These are phyloP conservation scores for Eurotiales sp. DNA, from an alignment of 2,329 filamentous ascomycete genomes.

Conservation along the genomic window DNA sequence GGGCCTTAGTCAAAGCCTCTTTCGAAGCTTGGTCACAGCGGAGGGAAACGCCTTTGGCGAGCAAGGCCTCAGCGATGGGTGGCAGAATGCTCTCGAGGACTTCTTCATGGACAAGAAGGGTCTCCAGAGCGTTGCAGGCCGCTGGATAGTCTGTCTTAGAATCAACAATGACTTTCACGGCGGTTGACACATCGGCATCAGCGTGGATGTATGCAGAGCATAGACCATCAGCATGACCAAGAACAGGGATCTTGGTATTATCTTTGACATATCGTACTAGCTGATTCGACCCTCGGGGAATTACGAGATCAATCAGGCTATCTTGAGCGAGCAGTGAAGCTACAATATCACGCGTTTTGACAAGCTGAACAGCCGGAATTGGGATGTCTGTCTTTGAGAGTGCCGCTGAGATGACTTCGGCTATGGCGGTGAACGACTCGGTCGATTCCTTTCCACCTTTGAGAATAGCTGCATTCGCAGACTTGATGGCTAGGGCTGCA, in stretches of 20 bases:
- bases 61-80: slow-evolving; percentile 66
- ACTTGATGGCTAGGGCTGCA: slow-evolving; percentile 91
- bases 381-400: slow-evolving; percentile 72
- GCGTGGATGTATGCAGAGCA: slow-evolving; percentile 81
- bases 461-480: slow-evolving; percentile 91
- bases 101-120: slow-evolving; percentile 74
- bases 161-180: slow-evolving; percentile 75
- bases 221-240: slow-evolving; percentile 92
- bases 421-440: slow-evolving; percentile 90
- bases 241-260: slow-evolving; percentile 87
- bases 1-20: slow-evolving; percentile 52
- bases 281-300: slow-evolving; percentile 86
- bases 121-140: slow-evolving; percentile 93
- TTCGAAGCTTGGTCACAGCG: slow-evolving; percentile 73
- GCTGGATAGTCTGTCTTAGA: slow-evolving; percentile 93
- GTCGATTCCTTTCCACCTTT: slow-evolving; percentile 97
- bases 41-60: slow-evolving; percentile 73
- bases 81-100: slow-evolving; percentile 67
- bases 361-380: slow-evolving; percentile 83
- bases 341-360: slow-evolving; percentile 88
- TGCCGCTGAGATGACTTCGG: slow-evolving; percentile 74
- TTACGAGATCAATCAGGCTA: slow-evolving; percentile 86
- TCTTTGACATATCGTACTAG: slow-evolving; percentile 86
- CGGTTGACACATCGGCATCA: slow-evolving; percentile 69
- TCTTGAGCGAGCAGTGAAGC: slow-evolving; percentile 83